These are phyloP conservation scores for Choricystis sp. DNA, from an alignment of 139 green algal species.

Conservation along the genomic window DNA sequence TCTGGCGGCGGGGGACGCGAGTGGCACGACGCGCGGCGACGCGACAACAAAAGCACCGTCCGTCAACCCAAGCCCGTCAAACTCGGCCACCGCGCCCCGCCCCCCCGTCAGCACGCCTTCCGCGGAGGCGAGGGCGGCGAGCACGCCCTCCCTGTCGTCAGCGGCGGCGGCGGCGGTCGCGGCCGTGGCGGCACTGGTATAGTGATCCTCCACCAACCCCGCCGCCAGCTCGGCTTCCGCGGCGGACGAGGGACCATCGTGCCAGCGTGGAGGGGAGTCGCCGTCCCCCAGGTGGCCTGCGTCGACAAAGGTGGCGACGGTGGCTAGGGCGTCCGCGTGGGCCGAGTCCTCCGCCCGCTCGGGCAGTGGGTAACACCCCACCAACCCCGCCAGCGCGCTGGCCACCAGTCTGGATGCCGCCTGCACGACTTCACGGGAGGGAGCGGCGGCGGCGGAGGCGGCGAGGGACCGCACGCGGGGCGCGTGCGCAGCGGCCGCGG, in stretches of 20 bases:
- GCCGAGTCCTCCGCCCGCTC: not conserved
- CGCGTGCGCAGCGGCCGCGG: too few relatives aligned
- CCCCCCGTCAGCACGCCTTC: not conserved
- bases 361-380: not conserved
- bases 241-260: not conserved
- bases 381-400: not conserved
- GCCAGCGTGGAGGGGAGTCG: not conserved
- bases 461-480: not conserved
- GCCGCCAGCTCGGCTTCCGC: not conserved
- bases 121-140: not conserved
- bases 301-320: not conserved
- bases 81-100: not conserved
- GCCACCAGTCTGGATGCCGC: not conserved
- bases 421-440: not conserved
- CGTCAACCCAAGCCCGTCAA: too few relatives aligned
- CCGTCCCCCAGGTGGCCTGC: not conserved
- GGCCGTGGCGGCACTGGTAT: not conserved
- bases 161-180: too few relatives aligned
- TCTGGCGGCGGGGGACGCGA: too few relatives aligned
- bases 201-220: not conserved
- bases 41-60: too few relatives aligned
- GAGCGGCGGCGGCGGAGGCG: not conserved
- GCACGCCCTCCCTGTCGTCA: not conserved
- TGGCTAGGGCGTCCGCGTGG: not conserved
- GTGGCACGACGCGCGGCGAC: not conserved